A percentile compares a stretch with the other conserved stretches of the same genome.
Evolutionary conservation across 140 eudicot species (phyloP).

Genomic region (Cichorium intybus): DNA sequence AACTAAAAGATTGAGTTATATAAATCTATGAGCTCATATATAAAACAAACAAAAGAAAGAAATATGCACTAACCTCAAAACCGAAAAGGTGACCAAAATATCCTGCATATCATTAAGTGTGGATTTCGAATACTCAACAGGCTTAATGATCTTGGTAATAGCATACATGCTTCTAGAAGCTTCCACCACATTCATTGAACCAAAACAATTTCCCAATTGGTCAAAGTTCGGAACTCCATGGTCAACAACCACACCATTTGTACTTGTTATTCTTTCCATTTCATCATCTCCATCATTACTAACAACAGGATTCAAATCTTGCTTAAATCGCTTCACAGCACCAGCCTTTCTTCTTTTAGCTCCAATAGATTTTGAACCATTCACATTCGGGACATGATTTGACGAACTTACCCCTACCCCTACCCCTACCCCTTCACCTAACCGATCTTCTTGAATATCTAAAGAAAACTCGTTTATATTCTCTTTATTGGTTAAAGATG

Average conservation of each 20-base stretch:
- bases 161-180: slow-evolving; percentile 38
- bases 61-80: slow-evolving; percentile 60
- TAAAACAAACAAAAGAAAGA: neutral
- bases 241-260: slow-evolving; percentile 35
- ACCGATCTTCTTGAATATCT: slow-evolving; percentile 31
- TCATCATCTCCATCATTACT: slow-evolving; percentile 32
- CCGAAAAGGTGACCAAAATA: slow-evolving; percentile 64
- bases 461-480: slow-evolving; percentile 13
- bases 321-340: slow-evolving; percentile 69
- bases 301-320: slow-evolving; percentile 22
- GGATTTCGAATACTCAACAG: slow-evolving; percentile 62
- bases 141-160: slow-evolving; percentile 56
- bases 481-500: slow-evolving; percentile 25
- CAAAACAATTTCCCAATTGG: slow-evolving; percentile 26
- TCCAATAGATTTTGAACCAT: slow-evolving; percentile 37
- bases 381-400: slow-evolving; percentile 34
- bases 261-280: slow-evolving; percentile 7
- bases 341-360: slow-evolving; percentile 80
- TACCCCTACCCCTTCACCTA: slow-evolving; percentile 29
- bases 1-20: neutral
- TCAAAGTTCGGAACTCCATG: slow-evolving; percentile 23
- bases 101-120: slow-evolving; percentile 46
- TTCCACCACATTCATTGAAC: slow-evolving; percentile 37
- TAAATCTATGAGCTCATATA: neutral
- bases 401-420: slow-evolving; percentile 31